Evolutionary conservation across 768 basidiomycete genomes (phyloP).

Genomic region (Podaxis sp.): DNA sequence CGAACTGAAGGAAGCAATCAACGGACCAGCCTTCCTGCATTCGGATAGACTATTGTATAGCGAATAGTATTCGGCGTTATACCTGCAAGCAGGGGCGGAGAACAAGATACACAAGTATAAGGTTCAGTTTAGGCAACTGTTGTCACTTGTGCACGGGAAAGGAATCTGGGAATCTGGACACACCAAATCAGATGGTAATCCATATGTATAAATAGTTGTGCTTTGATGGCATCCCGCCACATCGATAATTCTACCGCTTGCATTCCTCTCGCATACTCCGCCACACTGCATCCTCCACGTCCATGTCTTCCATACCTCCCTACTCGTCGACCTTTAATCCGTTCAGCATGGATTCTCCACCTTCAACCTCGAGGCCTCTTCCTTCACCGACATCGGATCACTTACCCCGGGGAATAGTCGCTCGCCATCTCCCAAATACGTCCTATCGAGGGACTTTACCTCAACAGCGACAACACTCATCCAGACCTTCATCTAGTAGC

Average conservation of each 20-base stretch:
- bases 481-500: background rate
- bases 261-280: background rate
- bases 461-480: background rate
- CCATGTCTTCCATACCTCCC: background rate
- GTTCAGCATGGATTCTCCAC: constrained; percentile 4
- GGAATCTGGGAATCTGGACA: background rate
- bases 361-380: background rate
- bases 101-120: background rate
- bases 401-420: background rate
- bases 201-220: constrained; percentile 5
- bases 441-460: background rate
- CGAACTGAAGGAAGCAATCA: background rate
- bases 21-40: background rate
- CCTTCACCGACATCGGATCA: background rate
- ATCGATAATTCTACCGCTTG: constrained; percentile 7
- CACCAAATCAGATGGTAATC: background rate
- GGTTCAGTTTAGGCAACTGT: background rate
- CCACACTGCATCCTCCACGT: background rate
- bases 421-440: background rate
- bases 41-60: background rate
- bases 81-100: background rate
- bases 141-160: background rate
- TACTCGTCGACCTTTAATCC: constrained; percentile 1
- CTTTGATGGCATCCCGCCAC: background rate
- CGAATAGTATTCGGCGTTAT: background rate